Base-by-base conservation (phyloP, 2,329 filamentous ascomycete genomes). In the Fusarium sp. region DNA sequence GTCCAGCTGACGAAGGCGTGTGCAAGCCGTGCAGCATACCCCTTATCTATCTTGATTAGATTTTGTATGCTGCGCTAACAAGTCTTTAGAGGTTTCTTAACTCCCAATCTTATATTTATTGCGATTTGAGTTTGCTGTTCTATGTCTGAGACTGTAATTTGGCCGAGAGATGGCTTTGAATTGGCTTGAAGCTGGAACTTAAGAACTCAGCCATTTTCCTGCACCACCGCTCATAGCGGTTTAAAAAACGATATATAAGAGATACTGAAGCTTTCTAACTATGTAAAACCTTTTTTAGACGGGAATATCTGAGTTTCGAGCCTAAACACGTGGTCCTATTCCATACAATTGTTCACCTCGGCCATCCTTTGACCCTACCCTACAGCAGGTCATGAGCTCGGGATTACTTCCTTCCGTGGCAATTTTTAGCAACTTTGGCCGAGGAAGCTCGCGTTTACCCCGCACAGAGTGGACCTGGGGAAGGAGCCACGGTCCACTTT, bases 241-340 rank as follows among this genome's bases (percentile, higher is more conserved):
- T 11, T 11, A 11, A 11, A 10, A 11, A 41, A 5, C 9, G 2
- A n/a, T 5, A 10, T 11, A n/a, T 2, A n/a, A 6, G 2, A 41
- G 10, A 1, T 0, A 2, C 5, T 41, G 0, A 6, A 5, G n/a
- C 5, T 1, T n/a, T 41, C 10, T 0, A 41, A n/a, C 18, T 11
- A 3, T 6, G 18, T 6, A 18, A 4, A 3, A 18, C 3, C 43
- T 16, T 14, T 10, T 16, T 3, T 16, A 24, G 14, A 16, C 6
- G 4, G 7, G 6, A 18, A 27, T 24, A 27, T 48, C 3, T 18
- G 3, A 27, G 5, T 48, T 29, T 50, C 16, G 13, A 29, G 48
- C 18, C 22, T 3, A 11, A 48, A n/a, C 48, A n/a, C 18, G 18
- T 52, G 18, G 10, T n/a, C 24, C 16, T 27, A n/a, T n/a, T 22